Base-by-base conservation (phyloP, 345 rosid species). In the Mangifera indica region DNA sequence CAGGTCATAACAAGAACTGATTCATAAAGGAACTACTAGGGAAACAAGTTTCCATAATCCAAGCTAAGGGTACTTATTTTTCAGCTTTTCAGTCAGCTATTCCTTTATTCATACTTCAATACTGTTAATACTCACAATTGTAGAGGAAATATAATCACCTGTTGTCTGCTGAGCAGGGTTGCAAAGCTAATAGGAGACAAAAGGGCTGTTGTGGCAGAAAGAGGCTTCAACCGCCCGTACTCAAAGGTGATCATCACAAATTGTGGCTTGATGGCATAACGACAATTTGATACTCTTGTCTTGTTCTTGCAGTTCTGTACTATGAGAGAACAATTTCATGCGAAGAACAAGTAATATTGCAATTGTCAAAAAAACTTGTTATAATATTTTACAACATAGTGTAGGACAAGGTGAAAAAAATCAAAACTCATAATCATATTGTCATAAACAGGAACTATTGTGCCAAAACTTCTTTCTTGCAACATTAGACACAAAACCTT, bases 181-280 rank as follows among this genome's bases (percentile, higher is more conserved):
- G 96, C 98, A 32, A 87, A 91, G 78, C 84, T 90, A 72, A 81
- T 93, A 32, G 96, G 98, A 51, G 98, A 91, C 70, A 90, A 91
- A 80, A 86, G 98, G 76, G 97, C 97, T 13, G 92, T 88, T n/a
- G 98, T 91, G 6, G 98, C 97, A 44, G 98, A 89, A 74, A 88
- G 96, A 77, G 96, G 97, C 56, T 93, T 93, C 79, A 91, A 91
- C 74, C 85, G 97, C 60, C 97, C 97, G 26, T 94, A 91, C 82
- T 82, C 96, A 0, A 92, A 90, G 77, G 96, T 92, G 34, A 52
- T 84, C 2, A 76, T 92, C 75, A 86, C 90, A 59, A 85, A 91
- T 60, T 88, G 98, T 73, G 98, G 96, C 70, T 60, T 91, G 69
- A 57, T 87, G 69, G 80, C 83, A 58, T 88, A 77, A 79, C 48